These are phyloP conservation scores for Penicillium hordei DNA, from an alignment of 2,329 filamentous ascomycete species.

Conservation along the genomic window DNA sequence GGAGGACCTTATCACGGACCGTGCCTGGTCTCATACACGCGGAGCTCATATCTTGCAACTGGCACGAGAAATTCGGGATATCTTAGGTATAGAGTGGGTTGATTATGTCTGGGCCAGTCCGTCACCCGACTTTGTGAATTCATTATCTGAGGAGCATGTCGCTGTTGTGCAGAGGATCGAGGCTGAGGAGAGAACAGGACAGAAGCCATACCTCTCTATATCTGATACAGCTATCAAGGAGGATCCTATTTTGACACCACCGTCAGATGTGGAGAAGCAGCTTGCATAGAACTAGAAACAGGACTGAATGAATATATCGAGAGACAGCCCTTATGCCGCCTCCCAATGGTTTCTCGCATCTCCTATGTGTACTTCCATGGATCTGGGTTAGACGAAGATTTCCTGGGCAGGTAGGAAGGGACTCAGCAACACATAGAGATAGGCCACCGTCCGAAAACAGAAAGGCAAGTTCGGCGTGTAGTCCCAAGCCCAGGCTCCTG, in stretches of 20 bases:
- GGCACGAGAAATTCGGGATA: slow-evolving; percentile 38
- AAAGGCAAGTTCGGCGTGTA: background rate
- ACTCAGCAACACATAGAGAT: background rate
- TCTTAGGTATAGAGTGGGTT: slow-evolving; percentile 44
- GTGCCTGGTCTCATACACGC: slow-evolving; percentile 40
- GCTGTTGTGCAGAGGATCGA: slow-evolving; percentile 13
- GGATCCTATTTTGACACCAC: slow-evolving; percentile 32
- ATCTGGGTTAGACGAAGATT: background rate
- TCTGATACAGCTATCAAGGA: background rate
- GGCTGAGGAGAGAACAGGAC: slow-evolving; percentile 10
- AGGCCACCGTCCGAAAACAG: background rate
- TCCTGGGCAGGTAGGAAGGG: background rate
- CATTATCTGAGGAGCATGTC: slow-evolving; percentile 31
- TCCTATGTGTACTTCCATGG: background rate
- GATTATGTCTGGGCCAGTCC: slow-evolving; percentile 50
- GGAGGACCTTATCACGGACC: slow-evolving; percentile 39
- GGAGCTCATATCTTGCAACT: slow-evolving; percentile 37
- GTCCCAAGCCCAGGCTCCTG: background rate
- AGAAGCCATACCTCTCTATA: slow-evolving; percentile 4
- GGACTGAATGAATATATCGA: background rate
- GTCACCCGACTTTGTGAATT: slow-evolving; percentile 43
- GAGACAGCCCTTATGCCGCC: background rate
- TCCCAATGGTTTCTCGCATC: background rate
- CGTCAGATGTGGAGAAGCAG: slow-evolving; percentile 32
- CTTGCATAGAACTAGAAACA: slow-evolving; percentile 17